These are phyloP conservation scores for Naumovozyma dairenensis DNA, from an alignment of 805 yeast species.

Conservation along the genomic window DNA sequence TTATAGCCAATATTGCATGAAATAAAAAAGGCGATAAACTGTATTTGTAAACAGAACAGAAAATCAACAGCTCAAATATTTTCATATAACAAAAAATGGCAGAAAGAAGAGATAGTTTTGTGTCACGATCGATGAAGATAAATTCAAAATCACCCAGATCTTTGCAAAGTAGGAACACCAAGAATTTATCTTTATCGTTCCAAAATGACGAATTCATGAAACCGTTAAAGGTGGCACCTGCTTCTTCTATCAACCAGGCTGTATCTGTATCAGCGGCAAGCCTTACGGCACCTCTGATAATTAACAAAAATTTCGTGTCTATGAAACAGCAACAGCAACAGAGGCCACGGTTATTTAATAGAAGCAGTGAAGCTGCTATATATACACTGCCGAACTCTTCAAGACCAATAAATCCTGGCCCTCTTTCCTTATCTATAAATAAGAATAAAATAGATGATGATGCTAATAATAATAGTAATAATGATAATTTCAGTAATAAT, in stretches of 20 bases:
- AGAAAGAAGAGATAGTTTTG: background rate
- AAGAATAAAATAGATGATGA: slow-evolving; percentile 1
- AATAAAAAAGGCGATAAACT: too few species aligned
- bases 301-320: too few species aligned
- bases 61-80: too few species aligned
- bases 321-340: too few species aligned
- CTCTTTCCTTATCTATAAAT: slow-evolving; percentile 1
- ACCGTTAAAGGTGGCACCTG: too few species aligned
- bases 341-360: slow-evolving; percentile 3
- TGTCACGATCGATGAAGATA: background rate
- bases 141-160: slow-evolving; percentile 12
- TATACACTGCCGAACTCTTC: slow-evolving; percentile 5
- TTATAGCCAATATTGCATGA: too few species aligned
- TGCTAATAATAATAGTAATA: slow-evolving; percentile 4
- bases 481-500: slow-evolving; percentile 14
- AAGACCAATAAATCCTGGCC: background rate
- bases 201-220: too few species aligned
- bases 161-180: slow-evolving; percentile 23
- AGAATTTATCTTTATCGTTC: slow-evolving; percentile 18
- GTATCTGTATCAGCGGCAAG: too few species aligned
- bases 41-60: too few species aligned
- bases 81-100: too few species aligned
- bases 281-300: too few species aligned
- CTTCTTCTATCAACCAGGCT: too few species aligned
- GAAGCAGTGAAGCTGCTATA: slow-evolving; percentile 20